Evolutionary conservation across 2,329 filamentous ascomycete genomes (phyloP), one percentile per base, ranked within the genome.

Genomic region (Oidium heveae): DNA sequence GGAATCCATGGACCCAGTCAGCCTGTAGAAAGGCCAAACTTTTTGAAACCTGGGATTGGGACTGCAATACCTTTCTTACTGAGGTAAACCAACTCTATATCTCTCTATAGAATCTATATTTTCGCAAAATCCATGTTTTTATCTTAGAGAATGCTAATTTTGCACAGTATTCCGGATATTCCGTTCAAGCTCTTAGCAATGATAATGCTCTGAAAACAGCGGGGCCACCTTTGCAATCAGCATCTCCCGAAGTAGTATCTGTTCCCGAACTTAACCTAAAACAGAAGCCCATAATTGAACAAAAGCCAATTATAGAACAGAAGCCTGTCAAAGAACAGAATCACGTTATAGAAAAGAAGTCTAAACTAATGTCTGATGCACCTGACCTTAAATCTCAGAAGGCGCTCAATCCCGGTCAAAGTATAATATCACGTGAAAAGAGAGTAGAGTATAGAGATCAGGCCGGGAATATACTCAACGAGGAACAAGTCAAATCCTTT

Each of bases 361-460:
- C 56, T n/a, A 57, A 49, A 22, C 54, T 56, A 7, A 58, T 66
- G 15, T 65, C 64, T 20, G 62, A 63, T 20, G 64, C 62, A 16
- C 64, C 63, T 10, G 55, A 58, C 6, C 36, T 59, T 32, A 55
- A 63, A 8, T 61, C 62, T 9, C 54, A 58, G 39, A 54, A 60
- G 34, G 58, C 61, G 15, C 55, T 57, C 15, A 49, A 55, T 1
- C 50, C 56, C 18, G 62, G 61, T 13, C 63, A 64, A n/a, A 64
- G 59, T 37, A 55, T 66, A 8, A 28, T 66, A 37, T 65, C 63
- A 16, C 61, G 79, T 55, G 84, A 94, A 68, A 84, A 95, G 69
- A 82, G 81, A 61, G 72, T 96, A 50, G 91, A 96, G 69, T 98
- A 94, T 70, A 84, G 91, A 54, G 91, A 96, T 67, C 86, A 95